phyloP scores from a whole-genome alignment of 495 filamentous ascomycete genomes.

The Articulospora tetracladia region DNA sequence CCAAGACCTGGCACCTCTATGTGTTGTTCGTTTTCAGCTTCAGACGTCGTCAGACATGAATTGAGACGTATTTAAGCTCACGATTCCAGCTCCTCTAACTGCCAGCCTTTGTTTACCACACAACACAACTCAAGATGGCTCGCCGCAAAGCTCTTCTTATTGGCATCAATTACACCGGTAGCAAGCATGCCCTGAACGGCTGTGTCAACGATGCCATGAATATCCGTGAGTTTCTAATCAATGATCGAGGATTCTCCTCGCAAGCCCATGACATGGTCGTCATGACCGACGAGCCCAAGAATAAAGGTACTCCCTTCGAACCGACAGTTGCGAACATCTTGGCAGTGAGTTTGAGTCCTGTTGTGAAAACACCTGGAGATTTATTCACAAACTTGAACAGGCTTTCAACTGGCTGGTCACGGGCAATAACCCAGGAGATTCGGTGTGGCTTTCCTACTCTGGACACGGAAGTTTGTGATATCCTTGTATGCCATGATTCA shows the following conservation, averaged over 20 bases:
- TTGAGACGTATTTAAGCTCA: neutral
- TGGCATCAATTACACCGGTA: slow-evolving; percentile 59
- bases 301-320: slow-evolving; percentile 44
- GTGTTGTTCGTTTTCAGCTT: neutral
- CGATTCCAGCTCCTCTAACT: neutral
- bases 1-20: neutral
- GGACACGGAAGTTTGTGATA: slow-evolving; percentile 48
- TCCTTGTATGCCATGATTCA: neutral
- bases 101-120: neutral
- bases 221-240: slow-evolving; percentile 39
- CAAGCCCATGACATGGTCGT: slow-evolving; percentile 48
- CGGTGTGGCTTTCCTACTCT: slow-evolving; percentile 53
- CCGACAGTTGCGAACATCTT: slow-evolving; percentile 54
- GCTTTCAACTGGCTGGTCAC: slow-evolving; percentile 53
- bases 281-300: slow-evolving; percentile 45
- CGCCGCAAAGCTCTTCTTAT: slow-evolving; percentile 56
- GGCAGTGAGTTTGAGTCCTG: slow-evolving; percentile 24
- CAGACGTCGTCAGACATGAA: neutral
- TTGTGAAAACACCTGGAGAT: neutral
- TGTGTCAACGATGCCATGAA: slow-evolving; percentile 56
- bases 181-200: slow-evolving; percentile 44
- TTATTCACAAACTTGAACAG: slow-evolving; percentile 9
- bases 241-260: slow-evolving; percentile 45
- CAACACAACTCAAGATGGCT: slow-evolving; percentile 19
- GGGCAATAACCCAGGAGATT: slow-evolving; percentile 43